These are phyloP conservation scores for Brassica cretica DNA, from an alignment of 345 rosid species.

Conservation along the genomic window DNA sequence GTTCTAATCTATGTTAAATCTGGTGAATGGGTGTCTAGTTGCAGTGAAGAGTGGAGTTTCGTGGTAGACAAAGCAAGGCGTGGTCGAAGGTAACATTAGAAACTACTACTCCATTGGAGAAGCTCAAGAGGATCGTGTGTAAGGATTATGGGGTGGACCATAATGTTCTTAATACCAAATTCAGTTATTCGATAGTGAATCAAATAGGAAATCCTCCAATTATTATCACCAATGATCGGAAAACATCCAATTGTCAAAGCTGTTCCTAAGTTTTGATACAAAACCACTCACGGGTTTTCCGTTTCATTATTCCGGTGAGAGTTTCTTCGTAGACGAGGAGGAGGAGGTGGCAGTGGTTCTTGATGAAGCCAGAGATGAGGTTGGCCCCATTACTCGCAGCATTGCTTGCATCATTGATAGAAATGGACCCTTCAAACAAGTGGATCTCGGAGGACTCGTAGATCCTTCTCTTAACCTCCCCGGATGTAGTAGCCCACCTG, in stretches of 20 bases:
- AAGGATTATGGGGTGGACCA: too few species aligned
- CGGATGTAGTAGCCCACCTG: neutral
- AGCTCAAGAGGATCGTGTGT: too few species aligned
- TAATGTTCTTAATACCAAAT: too few species aligned
- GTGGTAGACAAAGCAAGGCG: too few species aligned
- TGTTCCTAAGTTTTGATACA: neutral
- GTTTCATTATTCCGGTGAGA: neutral
- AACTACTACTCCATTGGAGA: too few species aligned
- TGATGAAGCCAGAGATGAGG: neutral
- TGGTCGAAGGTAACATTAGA: too few species aligned
- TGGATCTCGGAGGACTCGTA: neutral
- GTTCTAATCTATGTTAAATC: too few species aligned
- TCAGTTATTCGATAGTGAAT: too few species aligned
- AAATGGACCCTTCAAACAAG: neutral
- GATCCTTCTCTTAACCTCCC: neutral
- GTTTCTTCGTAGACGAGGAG: neutral
- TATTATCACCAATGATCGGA: too few species aligned
- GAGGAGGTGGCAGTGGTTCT: neutral
- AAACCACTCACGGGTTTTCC: neutral
- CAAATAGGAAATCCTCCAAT: too few species aligned
- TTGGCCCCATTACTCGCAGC: neutral
- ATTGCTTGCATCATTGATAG: neutral
- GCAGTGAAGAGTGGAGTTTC: too few species aligned
- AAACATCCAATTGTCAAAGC: neutral
- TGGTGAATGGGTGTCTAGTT: too few species aligned